phyloP scores from a whole-genome alignment of 2,329 filamentous ascomycete species.

The Ramularia endophylla region DNA sequence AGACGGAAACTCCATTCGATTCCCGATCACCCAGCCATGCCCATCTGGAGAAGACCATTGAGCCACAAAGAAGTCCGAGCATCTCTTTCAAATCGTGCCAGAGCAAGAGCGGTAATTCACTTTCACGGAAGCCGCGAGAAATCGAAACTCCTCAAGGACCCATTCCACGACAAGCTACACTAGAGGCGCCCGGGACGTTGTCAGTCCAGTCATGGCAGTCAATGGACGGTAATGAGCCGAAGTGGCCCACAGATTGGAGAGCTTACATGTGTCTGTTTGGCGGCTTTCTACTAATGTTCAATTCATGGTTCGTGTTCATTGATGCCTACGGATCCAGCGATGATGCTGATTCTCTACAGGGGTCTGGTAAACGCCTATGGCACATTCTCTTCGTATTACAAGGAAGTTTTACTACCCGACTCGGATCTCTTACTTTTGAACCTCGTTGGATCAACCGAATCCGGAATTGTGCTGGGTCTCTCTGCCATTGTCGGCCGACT shows the following conservation, averaged over 20 bases:
- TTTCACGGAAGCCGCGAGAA: slow-evolving; percentile 1
- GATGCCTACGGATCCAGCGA: too few species aligned
- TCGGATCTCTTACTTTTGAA: slow-evolving; percentile 40
- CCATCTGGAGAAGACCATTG: slow-evolving; percentile 6
- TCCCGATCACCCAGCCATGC: slow-evolving; percentile 14
- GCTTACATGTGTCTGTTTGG: slow-evolving; percentile 41
- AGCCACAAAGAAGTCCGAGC: slow-evolving; percentile 1
- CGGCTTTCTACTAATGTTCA: slow-evolving; percentile 46
- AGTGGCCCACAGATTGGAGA: slow-evolving; percentile 42
- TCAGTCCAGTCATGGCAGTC: slow-evolving; percentile 4
- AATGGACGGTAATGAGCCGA: slow-evolving; percentile 25
- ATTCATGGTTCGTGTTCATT: slow-evolving; percentile 18
- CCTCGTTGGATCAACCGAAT: slow-evolving; percentile 45
- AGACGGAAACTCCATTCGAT: slow-evolving; percentile 10
- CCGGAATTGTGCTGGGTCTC: slow-evolving; percentile 40
- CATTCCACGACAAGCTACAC: slow-evolving; percentile 7
- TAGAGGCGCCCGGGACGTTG: slow-evolving; percentile 7
- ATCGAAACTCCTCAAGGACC: slow-evolving; percentile 16
- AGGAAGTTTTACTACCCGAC: slow-evolving; percentile 38
- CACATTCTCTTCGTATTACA: slow-evolving; percentile 46
- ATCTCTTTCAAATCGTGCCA: slow-evolving; percentile 13
- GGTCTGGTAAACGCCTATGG: slow-evolving; percentile 44
- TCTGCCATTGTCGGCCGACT: slow-evolving; percentile 44
- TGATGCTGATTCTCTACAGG: slow-evolving; percentile 5
- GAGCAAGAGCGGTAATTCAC: slow-evolving; percentile 5